phyloP scores from a whole-genome alignment of 2,329 filamentous ascomycete species.

The Harringtonia aguacate region DNA sequence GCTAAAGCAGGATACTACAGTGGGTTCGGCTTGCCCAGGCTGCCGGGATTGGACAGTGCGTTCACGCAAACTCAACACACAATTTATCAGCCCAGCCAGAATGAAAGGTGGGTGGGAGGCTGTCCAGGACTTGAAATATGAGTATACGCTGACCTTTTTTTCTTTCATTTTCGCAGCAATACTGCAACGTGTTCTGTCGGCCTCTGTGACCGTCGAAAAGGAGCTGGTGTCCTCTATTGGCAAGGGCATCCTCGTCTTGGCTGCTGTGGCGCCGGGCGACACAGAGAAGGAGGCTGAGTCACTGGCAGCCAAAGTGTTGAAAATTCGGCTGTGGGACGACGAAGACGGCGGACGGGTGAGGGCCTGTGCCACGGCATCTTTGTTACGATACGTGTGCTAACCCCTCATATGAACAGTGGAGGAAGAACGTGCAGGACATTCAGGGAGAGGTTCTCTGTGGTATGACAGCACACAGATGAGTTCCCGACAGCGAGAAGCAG shows the following conservation, averaged over 20 bases:
- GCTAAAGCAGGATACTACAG: too few relatives aligned
- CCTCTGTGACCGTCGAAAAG: conserved; percentile 89
- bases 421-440: conserved; percentile 78
- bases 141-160: too few relatives aligned
- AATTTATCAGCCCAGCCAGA: too few relatives aligned
- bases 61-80: too few relatives aligned
- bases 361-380: neutral
- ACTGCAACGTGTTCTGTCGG: conserved; percentile 85
- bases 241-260: conserved; percentile 81
- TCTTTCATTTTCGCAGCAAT: conserved; percentile 62
- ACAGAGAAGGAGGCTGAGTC: conserved; percentile 78
- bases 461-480: conserved; percentile 35
- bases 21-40: too few relatives aligned
- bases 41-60: too few relatives aligned
- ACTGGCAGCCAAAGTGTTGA: conserved; percentile 76
- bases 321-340: conserved; percentile 87
- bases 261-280: conserved; percentile 82
- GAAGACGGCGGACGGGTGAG: conserved; percentile 54
- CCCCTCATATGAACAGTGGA: conserved; percentile 54
- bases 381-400: neutral
- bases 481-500: neutral
- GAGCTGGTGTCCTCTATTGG: conserved; percentile 85
- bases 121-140: conserved; percentile 2
- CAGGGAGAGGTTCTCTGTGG: conserved; percentile 89
- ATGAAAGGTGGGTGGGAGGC: conserved; percentile 26